Conservation (phyloP, 179 eudicot genomes). For the Heliamphora ciliata region DNA sequence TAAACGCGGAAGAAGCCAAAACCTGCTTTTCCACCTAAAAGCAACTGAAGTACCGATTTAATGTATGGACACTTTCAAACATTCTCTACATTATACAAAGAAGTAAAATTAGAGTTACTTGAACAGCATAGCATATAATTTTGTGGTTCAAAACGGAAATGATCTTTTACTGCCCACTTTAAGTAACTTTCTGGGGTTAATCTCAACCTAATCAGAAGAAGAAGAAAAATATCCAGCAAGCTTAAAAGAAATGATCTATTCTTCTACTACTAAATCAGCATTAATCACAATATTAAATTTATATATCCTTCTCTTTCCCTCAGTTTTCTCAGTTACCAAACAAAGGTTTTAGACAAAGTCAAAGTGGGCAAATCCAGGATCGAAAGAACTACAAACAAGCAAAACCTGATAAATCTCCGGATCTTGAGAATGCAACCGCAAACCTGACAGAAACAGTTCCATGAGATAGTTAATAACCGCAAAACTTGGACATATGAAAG, state of each 20-base stretch:
- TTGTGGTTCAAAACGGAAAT: background rate
- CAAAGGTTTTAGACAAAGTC: background rate
- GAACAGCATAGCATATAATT: background rate
- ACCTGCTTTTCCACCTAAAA: slow-evolving; percentile 3
- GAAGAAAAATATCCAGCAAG: background rate
- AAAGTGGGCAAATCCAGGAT: background rate
- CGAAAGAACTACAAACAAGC: background rate
- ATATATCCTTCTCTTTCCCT: background rate
- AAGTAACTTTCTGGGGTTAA: background rate
- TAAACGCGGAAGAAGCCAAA: background rate
- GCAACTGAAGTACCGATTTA: background rate
- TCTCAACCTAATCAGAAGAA: background rate
- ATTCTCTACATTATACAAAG: background rate
- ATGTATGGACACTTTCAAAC: background rate
- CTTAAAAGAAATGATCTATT: background rate
- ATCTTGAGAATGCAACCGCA: slow-evolving; percentile 9
- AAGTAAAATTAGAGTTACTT: background rate
- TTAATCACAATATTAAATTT: background rate
- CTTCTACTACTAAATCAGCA: background rate
- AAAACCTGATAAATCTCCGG: slow-evolving; percentile 4
- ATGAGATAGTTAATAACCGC: background rate
- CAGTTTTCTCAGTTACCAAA: background rate
- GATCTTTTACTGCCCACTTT: background rate
- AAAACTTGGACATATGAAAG: background rate
- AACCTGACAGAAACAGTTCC: background rate